These are phyloP conservation scores for Ogataea sp. DNA, from an alignment of 805 yeast genomes.

Conservation along the genomic window DNA sequence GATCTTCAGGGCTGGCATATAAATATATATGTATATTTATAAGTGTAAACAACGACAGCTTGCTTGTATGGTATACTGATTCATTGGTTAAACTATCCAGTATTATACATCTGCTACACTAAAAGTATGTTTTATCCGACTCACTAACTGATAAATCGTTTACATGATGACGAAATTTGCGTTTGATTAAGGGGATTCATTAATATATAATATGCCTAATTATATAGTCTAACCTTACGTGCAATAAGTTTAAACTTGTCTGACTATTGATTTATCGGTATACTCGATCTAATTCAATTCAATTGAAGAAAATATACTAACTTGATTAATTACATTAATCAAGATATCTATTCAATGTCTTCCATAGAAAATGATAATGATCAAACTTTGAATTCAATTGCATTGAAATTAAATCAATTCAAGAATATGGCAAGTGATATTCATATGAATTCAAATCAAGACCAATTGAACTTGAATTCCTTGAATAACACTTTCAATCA, in stretches of 20 bases:
- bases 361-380: slow-evolving; percentile 44
- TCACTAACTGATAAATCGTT: too few relatives aligned
- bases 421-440: slow-evolving; percentile 63
- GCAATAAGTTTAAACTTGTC: too few relatives aligned
- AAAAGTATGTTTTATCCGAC: neutral
- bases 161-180: slow-evolving; percentile 28
- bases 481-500: slow-evolving; percentile 44
- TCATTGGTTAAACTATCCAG: too few relatives aligned
- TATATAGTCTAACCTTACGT: neutral
- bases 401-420: slow-evolving; percentile 56
- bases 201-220: slow-evolving; percentile 23
- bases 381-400: slow-evolving; percentile 50
- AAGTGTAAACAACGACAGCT: too few relatives aligned
- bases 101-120: neutral
- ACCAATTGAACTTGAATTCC: slow-evolving; percentile 30
- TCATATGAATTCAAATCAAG: slow-evolving; percentile 53
- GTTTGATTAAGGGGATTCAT: slow-evolving; percentile 22
- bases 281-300: too few relatives aligned
- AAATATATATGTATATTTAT: too few relatives aligned
- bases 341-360: too few relatives aligned
- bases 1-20: too few relatives aligned
- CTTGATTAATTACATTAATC: too few relatives aligned
- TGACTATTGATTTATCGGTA: too few relatives aligned
- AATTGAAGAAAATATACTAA: too few relatives aligned
- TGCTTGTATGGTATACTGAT: too few relatives aligned